phyloP scores from a whole-genome alignment of 768 basidiomycete genomes.

The Suillus subalutaceus region DNA sequence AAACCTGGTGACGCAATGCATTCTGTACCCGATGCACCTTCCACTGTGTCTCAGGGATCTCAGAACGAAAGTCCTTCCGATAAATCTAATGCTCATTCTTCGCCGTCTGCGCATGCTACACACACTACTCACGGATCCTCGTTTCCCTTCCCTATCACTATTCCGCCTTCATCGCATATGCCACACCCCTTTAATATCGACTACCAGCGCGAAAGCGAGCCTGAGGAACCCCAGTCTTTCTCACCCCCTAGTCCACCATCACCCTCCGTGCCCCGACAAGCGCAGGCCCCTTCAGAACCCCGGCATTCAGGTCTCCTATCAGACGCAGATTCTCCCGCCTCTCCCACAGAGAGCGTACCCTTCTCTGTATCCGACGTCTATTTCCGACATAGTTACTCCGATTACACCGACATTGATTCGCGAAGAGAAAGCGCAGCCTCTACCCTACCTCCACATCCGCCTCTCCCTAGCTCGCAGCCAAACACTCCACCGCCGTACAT shows the following conservation, averaged over 20 bases:
- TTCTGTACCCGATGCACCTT: constrained; percentile 34
- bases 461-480: constrained; percentile 36
- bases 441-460: constrained; percentile 46
- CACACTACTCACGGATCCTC: constrained; percentile 28
- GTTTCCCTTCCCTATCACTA: constrained; percentile 50
- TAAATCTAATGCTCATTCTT: constrained; percentile 20
- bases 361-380: constrained; percentile 57
- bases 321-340: constrained; percentile 53
- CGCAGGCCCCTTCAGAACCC: constrained; percentile 26
- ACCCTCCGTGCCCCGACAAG: constrained; percentile 25
- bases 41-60: constrained; percentile 34
- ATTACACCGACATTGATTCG: constrained; percentile 32
- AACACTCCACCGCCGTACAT: constrained; percentile 30
- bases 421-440: constrained; percentile 37
- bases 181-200: constrained; percentile 22
- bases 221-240: neutral
- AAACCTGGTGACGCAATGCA: constrained; percentile 16
- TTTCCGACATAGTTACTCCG: constrained; percentile 45
- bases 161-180: constrained; percentile 45
- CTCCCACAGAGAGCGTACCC: constrained; percentile 61
- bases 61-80: constrained; percentile 24
- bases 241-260: constrained; percentile 14
- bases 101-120: constrained; percentile 24
- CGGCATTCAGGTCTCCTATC: constrained; percentile 31
- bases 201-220: constrained; percentile 18